Conservation (phyloP, 2,329 filamentous ascomycete species). For the Trichoderma gracile region DNA sequence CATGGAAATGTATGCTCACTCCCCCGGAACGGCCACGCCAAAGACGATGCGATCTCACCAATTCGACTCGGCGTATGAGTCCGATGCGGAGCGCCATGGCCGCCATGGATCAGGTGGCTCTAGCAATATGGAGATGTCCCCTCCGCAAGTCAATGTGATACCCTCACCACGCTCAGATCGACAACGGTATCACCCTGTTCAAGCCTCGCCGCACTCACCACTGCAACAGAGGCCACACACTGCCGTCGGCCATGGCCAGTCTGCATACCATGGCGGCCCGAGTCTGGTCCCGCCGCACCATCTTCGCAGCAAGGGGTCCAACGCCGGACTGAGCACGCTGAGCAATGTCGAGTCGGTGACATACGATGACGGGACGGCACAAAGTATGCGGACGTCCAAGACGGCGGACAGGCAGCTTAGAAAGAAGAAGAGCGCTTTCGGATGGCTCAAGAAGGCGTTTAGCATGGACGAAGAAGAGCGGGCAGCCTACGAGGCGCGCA, state of each 20-base stretch:
- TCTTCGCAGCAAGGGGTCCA: conserved; percentile 53
- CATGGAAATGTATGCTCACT: conserved; percentile 30
- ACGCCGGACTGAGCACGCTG: conserved; percentile 59
- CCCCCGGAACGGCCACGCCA: conserved; percentile 38
- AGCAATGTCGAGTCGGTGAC: conserved; percentile 55
- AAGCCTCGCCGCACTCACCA: conserved; percentile 63
- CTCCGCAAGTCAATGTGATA: conserved; percentile 32
- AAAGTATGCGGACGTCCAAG: conserved; percentile 33
- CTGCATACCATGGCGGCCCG: conserved; percentile 33
- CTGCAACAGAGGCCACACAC: conserved; percentile 62
- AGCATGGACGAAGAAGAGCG: conserved; percentile 64
- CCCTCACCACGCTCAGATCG: conserved; percentile 42
- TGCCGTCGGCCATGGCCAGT: conserved; percentile 38
- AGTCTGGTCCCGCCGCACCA: conserved; percentile 43
- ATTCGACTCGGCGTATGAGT: conserved; percentile 52
- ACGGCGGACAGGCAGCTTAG: conserved; percentile 51
- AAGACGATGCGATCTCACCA: conserved; percentile 35
- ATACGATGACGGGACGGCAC: conserved; percentile 40
- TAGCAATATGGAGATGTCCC: conserved; percentile 33
- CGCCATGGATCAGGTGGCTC: conserved; percentile 40
- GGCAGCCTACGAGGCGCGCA: conserved; percentile 58
- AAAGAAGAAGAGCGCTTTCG: conserved; percentile 68
- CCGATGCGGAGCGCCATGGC: conserved; percentile 47
- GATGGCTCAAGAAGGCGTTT: conserved; percentile 69
- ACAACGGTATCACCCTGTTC: conserved; percentile 60